These are phyloP conservation scores for Zygotorulaspora danielsina DNA, from an alignment of 805 yeast species.

Conservation along the genomic window DNA sequence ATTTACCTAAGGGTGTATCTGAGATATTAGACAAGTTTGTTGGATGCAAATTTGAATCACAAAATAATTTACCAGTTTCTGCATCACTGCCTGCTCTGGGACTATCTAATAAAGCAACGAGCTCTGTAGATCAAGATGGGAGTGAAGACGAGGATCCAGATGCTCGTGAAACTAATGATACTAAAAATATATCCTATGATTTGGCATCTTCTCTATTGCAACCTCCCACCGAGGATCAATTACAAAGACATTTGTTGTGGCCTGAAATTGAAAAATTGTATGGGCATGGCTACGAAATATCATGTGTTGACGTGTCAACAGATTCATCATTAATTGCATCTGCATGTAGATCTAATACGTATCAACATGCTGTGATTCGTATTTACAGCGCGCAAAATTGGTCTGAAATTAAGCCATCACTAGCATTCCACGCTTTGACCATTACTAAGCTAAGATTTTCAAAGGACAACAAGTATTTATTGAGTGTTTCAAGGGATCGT, in stretches of 20 bases:
- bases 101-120: constrained; percentile 81
- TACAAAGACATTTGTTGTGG: constrained; percentile 89
- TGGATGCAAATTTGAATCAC: constrained; percentile 37
- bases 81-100: constrained; percentile 94
- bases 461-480: constrained; percentile 55
- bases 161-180: constrained; percentile 34
- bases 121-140: constrained; percentile 43
- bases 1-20: constrained; percentile 78
- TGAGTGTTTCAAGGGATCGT: constrained; percentile 87
- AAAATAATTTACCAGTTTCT: constrained; percentile 57
- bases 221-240: constrained; percentile 86
- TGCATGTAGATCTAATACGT: constrained; percentile 84
- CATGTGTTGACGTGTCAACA: constrained; percentile 68
- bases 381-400: constrained; percentile 60
- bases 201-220: constrained; percentile 42
- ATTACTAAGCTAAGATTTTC: constrained; percentile 80
- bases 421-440: constrained; percentile 75
- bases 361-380: constrained; percentile 80
- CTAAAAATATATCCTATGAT: constrained; percentile 43
- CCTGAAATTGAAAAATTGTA: constrained; percentile 93
- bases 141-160: constrained; percentile 37
- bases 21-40: constrained; percentile 53
- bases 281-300: constrained; percentile 96
- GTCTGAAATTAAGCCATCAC: constrained; percentile 54
- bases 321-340: constrained; percentile 67